A percentile compares a stretch with the other conserved stretches of the same genome.
Conservation (phyloP, 805 yeast species). For the Blastobotrys americana region DNA sequence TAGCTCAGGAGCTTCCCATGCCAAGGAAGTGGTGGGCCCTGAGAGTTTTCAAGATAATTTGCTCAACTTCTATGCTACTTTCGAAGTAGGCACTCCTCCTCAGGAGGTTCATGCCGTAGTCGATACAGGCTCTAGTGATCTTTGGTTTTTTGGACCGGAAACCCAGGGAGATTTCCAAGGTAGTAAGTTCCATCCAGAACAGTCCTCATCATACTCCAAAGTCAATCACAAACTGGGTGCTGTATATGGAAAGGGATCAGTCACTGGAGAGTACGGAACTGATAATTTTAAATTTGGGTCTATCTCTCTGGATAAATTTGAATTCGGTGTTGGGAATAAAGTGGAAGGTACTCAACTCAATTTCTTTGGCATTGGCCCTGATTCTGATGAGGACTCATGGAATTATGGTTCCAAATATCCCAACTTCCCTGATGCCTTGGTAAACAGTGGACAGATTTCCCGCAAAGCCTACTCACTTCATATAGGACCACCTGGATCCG, state of each 20-base stretch:
- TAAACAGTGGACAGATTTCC: slow-evolving; percentile 46
- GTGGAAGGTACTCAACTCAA: slow-evolving; percentile 6
- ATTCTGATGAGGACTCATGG: slow-evolving; percentile 17
- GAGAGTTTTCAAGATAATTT: no score
- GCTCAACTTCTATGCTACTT: neutral
- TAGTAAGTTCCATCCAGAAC: slow-evolving; percentile 4
- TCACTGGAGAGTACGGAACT: slow-evolving; percentile 48
- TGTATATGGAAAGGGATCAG: slow-evolving; percentile 16
- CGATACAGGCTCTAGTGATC: slow-evolving; percentile 8
- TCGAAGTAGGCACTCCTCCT: slow-evolving; percentile 5
- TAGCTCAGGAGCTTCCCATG: no score
- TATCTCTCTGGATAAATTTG: slow-evolving; percentile 39
- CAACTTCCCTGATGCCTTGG: slow-evolving; percentile 56
- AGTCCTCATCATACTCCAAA: slow-evolving; percentile 19
- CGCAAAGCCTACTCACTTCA: slow-evolving; percentile 54
- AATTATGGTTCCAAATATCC: slow-evolving; percentile 32
- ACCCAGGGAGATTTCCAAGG: neutral
- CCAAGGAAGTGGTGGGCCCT: no score
- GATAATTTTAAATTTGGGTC: slow-evolving; percentile 44
- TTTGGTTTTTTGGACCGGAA: slow-evolving; percentile 1
- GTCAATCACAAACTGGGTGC: slow-evolving; percentile 13
- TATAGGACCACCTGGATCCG: slow-evolving; percentile 34
- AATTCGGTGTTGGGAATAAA: slow-evolving; percentile 13
- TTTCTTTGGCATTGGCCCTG: slow-evolving; percentile 27
- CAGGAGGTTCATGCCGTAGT: slow-evolving; percentile 3